Evolutionary conservation across 2,329 filamentous ascomycete species (phyloP).

Genomic region (Aureobasidium sp.): DNA sequence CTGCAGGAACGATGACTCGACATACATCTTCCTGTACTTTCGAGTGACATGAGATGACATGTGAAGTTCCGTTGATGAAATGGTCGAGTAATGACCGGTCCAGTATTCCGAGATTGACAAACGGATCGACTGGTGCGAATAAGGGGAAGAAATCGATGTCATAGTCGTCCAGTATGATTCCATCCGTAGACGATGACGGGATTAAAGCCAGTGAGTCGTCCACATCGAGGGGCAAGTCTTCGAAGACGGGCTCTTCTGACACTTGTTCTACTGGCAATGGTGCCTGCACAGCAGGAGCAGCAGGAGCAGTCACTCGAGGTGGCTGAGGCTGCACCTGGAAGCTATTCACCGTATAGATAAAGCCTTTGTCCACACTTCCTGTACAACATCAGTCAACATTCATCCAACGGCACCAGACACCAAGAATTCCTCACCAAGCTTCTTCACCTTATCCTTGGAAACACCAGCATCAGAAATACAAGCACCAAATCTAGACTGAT

Average conservation of each 20-base stretch:
- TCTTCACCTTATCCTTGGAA: conserved; percentile 1
- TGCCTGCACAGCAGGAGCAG: not conserved
- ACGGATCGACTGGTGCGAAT: conserved; percentile 1
- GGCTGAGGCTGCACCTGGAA: not conserved
- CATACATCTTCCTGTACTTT: conserved; percentile 10
- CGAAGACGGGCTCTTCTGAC: not conserved
- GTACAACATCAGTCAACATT: not conserved
- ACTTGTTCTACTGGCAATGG: not conserved
- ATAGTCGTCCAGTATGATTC: not conserved
- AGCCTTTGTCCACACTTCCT: conserved; percentile 4
- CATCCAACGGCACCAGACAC: too few relatives aligned
- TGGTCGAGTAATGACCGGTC: conserved; percentile 10
- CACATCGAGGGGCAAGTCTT: not conserved
- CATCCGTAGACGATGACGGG: not conserved
- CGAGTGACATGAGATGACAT: conserved; percentile 11
- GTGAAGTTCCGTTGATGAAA: conserved; percentile 9
- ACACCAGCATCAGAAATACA: conserved; percentile 3
- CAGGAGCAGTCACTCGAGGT: not conserved
- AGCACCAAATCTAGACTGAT: conserved; percentile 9
- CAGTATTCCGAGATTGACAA: not conserved
- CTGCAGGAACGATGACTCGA: conserved; percentile 10
- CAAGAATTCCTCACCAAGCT: not conserved
- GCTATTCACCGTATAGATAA: conserved; percentile 2
- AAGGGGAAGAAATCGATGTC: not conserved
- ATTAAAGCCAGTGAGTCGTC: not conserved